Conservation (phyloP, 139 green algal genomes). For the Zygnema circumcarinatum region DNA sequence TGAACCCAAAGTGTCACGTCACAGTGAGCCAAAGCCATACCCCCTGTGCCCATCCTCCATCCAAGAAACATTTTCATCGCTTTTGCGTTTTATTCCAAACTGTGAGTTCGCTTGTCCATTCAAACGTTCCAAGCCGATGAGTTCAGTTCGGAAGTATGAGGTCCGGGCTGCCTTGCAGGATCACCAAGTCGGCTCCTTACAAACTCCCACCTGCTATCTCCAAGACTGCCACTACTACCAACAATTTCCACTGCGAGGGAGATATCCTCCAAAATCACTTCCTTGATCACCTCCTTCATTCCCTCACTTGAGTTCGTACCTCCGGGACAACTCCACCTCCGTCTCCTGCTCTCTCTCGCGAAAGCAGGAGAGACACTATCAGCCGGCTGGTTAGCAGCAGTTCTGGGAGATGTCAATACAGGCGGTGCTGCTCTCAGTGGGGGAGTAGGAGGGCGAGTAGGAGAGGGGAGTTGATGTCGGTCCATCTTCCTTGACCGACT, state of each 20-base stretch:
- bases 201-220: background rate
- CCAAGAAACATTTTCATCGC: no score
- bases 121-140: no score
- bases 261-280: background rate
- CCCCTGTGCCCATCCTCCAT: no score
- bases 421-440: background rate
- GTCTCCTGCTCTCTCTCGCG: background rate
- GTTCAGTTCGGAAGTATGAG: no score
- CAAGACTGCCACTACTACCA: background rate
- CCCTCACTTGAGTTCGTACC: background rate
- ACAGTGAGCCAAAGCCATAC: no score
- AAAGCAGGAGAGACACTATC: background rate
- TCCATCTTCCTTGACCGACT: background rate
- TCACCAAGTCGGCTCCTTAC: background rate
- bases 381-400: no score
- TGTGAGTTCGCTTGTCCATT: no score
- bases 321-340: background rate
- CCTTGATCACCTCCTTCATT: background rate
- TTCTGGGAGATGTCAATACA: background rate
- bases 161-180: background rate
- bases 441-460: background rate
- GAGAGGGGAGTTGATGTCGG: background rate
- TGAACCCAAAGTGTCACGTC: no score
- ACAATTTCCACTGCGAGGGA: background rate
- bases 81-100: no score